A percentile compares a stretch with the other conserved stretches of the same genome.
Conservation (phyloP, 306 rosid species). For the Abrus precatorius region DNA sequence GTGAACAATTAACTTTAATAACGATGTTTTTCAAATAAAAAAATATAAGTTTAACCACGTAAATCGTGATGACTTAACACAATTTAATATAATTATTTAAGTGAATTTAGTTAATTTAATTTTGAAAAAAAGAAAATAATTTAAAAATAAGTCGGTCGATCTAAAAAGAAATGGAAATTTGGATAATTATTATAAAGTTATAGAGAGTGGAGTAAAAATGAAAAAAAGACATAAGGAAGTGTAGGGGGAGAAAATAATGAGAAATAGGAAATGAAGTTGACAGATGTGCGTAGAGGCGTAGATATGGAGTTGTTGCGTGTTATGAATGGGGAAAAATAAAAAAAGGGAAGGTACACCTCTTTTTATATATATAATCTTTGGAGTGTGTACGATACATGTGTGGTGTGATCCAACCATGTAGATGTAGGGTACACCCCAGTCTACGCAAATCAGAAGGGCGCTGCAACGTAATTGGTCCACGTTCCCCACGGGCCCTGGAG, state of each 20-base stretch:
- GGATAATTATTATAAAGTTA: no score
- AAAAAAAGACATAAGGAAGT: no score
- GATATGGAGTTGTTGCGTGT: constrained; percentile 22
- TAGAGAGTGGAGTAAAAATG: no score
- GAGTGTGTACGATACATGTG: not conserved
- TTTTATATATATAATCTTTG: not conserved
- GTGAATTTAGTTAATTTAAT: no score
- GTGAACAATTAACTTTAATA: not conserved
- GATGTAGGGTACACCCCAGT: not conserved
- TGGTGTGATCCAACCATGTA: constrained; percentile 36
- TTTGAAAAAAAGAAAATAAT: no score
- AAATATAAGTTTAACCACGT: not conserved
- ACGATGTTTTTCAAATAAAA: not conserved
- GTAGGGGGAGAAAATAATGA: no score
- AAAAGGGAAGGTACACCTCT: not conserved
- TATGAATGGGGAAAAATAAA: not conserved
- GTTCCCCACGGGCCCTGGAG: constrained; percentile 25
- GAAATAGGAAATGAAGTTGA: not conserved
- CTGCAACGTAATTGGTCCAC: constrained; percentile 47
- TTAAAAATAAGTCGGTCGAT: no score
- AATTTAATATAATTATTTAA: no score
- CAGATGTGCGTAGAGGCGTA: constrained; percentile 10
- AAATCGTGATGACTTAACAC: not conserved
- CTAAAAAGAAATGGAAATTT: no score
- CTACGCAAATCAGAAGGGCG: constrained; percentile 5